phyloP scores from a whole-genome alignment of 1,284 basidiomycete species.

The Amylostereum chailletii region DNA sequence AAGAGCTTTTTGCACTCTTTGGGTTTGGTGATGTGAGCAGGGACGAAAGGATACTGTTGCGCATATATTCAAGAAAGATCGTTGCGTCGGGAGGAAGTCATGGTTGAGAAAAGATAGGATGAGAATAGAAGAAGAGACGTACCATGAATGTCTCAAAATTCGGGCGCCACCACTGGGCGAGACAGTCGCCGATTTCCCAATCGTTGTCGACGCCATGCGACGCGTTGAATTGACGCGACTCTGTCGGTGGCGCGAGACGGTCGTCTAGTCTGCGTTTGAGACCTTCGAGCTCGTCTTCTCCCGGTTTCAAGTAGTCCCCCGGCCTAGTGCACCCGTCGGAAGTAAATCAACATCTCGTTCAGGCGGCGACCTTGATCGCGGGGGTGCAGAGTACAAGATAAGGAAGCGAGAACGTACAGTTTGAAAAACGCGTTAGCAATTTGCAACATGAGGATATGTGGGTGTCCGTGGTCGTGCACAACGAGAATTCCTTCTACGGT shows the following conservation, averaged over 20 bases:
- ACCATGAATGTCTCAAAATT: conserved; percentile 99
- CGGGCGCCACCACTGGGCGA: conserved; percentile 96
- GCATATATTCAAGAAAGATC: conserved; percentile 6
- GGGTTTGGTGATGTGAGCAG: conserved; percentile 93
- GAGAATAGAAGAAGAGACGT: conserved; percentile 18
- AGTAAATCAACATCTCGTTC: background rate
- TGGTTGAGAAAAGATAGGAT: background rate
- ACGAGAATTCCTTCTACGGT: conserved; percentile 96
- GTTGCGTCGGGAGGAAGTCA: background rate
- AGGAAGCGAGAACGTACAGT: conserved; percentile 47
- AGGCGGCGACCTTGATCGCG: too few species aligned
- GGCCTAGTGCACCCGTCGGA: conserved; percentile 47
- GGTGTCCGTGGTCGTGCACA: conserved; percentile 90
- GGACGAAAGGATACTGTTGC: conserved; percentile 88
- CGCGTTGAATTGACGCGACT: conserved; percentile 58
- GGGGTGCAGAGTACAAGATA: too few species aligned
- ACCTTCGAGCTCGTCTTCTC: conserved; percentile 88
- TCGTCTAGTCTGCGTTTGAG: conserved; percentile 84
- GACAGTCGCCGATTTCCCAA: conserved; percentile 92
- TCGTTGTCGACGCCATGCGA: conserved; percentile 74
- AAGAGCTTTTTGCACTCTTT: conserved; percentile 98
- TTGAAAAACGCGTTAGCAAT: conserved; percentile 99
- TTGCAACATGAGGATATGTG: conserved; percentile 95
- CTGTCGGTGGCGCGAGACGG: conserved; percentile 71
- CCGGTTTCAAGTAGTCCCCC: conserved; percentile 96